Evolutionary conservation across 371 early-diverging fungal genomes (phyloP), one percentile per base, ranked within the genome.

Genomic region (Mortierella sp.): DNA sequence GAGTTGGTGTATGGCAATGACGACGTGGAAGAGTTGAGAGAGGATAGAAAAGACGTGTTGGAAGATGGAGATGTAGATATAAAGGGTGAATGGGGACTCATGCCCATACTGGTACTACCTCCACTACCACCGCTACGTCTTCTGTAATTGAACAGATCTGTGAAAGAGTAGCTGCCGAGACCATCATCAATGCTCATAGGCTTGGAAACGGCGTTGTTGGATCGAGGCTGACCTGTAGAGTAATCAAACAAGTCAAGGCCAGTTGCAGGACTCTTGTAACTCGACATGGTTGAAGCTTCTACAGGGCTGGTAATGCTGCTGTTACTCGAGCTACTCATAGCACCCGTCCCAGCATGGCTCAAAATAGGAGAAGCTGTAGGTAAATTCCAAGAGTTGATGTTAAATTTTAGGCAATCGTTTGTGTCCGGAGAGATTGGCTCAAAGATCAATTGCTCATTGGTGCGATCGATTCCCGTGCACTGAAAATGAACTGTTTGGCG

Each of bases 191-290:
- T 22, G 29, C 22, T 45, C 10, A 12, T 8, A 32, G 17, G n/a
- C n/a, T n/a, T 47, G 28, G 62, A 47, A 10, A 12, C 5, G 35
- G 29, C 7, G n/a, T 13, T 15, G 26, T 42, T 40, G 3, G 56
- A 26, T 12, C 64, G 66, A 17, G 65, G 61, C 23, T 60, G 72
- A 9, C 77, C 77, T 8, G 72, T 77, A 4, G 64, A 9, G 29
- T 77, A 77, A 26, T 77, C 77, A 51, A 77, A 77, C 19, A 77
- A 35, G 49, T 72, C 45, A 2, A 77, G 34, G 0, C 77, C 72
- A 40, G 75, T 74, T 17, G 58, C 58, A 7, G 66, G 65, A 37
- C 63, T 57, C 15, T n/a, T 67, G 47, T 63, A 66, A 9, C 8
- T 32, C n/a, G n/a, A 29, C 1, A n/a, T 17, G 28, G 17, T 6